Conservation (phyloP, 106 monocot species). For the Dioscorea alata region DNA sequence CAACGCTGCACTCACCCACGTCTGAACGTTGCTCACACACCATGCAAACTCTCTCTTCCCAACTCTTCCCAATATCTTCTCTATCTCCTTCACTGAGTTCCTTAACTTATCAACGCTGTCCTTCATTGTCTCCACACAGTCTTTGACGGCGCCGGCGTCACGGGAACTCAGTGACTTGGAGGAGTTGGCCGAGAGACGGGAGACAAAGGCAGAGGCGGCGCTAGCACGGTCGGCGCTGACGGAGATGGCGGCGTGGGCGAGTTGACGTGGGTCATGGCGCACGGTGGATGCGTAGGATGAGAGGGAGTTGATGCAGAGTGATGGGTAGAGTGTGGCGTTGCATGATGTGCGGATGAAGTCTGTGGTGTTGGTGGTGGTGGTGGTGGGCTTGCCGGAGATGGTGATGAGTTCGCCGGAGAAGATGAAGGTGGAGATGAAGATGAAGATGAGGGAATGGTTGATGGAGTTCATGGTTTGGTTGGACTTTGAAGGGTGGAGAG, state of each 20-base stretch:
- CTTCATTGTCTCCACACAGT: slow-evolving; percentile 24
- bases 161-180: background rate
- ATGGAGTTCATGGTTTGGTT: too few relatives aligned
- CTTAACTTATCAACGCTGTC: slow-evolving; percentile 14
- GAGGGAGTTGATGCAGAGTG: slow-evolving; percentile 41
- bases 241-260: slow-evolving; percentile 34
- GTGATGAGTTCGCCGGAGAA: too few relatives aligned
- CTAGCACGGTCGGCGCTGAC: slow-evolving; percentile 31
- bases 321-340: slow-evolving; percentile 25
- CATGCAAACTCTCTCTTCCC: background rate
- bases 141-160: slow-evolving; percentile 14
- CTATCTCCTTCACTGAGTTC: slow-evolving; percentile 12
- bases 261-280: slow-evolving; percentile 17
- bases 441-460: too few relatives aligned
- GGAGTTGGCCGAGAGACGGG: background rate
- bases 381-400: too few relatives aligned
- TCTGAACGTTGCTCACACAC: slow-evolving; percentile 20
- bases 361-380: background rate
- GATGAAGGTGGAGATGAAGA: too few relatives aligned
- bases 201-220: slow-evolving; percentile 12
- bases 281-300: slow-evolving; percentile 32
- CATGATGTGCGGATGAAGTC: slow-evolving; percentile 40
- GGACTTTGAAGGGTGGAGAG: too few relatives aligned
- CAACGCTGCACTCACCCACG: slow-evolving; percentile 40
- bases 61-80: background rate